Base-by-base conservation (phyloP, 371 early-diverging fungal species). In the Vittaforma corneae region DNA sequence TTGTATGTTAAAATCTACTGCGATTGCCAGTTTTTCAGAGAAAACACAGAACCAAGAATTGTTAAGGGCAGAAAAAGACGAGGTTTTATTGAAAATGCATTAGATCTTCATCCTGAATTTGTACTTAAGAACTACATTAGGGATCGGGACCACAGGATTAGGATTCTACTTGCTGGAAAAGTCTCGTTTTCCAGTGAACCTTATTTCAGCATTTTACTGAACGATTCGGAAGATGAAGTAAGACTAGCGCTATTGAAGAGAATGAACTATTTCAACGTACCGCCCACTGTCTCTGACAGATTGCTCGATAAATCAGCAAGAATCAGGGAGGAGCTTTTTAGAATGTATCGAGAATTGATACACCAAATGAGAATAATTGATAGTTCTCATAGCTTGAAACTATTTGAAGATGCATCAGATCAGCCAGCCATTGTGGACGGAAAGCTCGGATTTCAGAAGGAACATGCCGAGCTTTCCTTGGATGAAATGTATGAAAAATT, bases 221-320 rank as follows among this genome's bases (percentile, higher is more conserved):
- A 48, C 20, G 56, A 55, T 55, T 6, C 9, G 5, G 56, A 55
- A n/a, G 56, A 55, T 6, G 37, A 55, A 40, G 56, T 55, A 6
- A 33, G 56, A 48, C 6, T 48, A 6, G 34, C 56, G 22, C 35
- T 55, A 26, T 34, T 55, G 28, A 18, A 16, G 11, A 33, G 20
- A 6, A 16, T 33, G 44, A n/a, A 18, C 6, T 55, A 34, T 33
- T n/a, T n/a, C 6, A 20, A 18, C 32, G 11, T 48, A 6, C 56
- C 6, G 6, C 6, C 6, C 5, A n/a, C 5, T 6, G 20, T 55
- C 11, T 6, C 28, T 26, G 38, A 55, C 34, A 33, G 56, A n/a
- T 26, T 55, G 6, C 20, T 55, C 6, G 56, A 55, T 48, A 20
- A 48, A 33, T 40, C 6, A 9, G 28, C 9, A 6, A 33, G 20